These are phyloP conservation scores for Conticribra weissflogii DNA, from an alignment of 108 stramenopile genomes.

Conservation along the genomic window DNA sequence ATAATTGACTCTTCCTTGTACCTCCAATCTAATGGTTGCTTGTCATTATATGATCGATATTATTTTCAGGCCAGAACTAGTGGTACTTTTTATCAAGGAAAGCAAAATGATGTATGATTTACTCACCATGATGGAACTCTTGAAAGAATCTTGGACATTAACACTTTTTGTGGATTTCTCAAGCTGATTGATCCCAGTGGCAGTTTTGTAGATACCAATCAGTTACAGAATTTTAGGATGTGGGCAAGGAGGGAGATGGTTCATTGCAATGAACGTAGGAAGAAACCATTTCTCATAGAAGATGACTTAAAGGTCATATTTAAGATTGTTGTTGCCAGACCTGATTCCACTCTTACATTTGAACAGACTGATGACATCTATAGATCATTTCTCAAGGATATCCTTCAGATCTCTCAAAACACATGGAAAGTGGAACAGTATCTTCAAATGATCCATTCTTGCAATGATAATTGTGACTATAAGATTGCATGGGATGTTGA, in stretches of 20 bases:
- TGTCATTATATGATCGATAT: background rate
- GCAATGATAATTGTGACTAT: background rate
- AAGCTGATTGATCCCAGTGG: background rate
- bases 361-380: background rate
- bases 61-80: background rate
- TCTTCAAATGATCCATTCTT: background rate
- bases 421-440: background rate
- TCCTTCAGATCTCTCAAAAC: background rate
- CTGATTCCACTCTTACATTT: background rate
- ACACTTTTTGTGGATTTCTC: background rate
- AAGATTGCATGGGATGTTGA: background rate
- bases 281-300: background rate
- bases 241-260: background rate
- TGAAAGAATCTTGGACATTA: background rate
- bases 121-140: background rate
- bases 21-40: background rate
- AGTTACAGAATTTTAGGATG: no score
- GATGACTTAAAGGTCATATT: background rate
- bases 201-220: background rate
- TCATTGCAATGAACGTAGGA: background rate
- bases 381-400: background rate
- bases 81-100: background rate
- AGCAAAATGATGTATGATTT: background rate
- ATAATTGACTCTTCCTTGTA: no score
- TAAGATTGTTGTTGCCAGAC: background rate